Base-by-base conservation (phyloP, 2,329 filamentous ascomycete species). In the Xylariomycetidae sp. region DNA sequence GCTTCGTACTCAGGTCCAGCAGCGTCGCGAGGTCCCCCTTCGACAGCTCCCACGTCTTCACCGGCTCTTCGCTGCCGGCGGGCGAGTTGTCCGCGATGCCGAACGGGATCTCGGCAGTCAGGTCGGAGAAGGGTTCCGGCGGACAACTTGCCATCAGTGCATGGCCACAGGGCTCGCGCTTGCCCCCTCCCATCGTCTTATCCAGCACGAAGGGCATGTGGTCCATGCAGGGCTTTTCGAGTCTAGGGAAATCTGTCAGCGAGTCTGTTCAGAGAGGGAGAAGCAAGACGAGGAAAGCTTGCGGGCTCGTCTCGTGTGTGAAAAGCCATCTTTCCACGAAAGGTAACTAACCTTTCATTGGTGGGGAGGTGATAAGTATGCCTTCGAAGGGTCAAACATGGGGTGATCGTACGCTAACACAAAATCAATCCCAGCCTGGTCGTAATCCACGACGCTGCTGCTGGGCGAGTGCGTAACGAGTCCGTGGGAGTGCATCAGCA, bases 91-190 rank as follows among this genome's bases (percentile, higher is more conserved):
- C 60, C 31, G 51, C 52, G 34, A 61, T 60, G 17, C 72, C 73
- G 50, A 78, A 79, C 1, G 72, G 72, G 18, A 71, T 64, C 9
- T 73, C 65, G 25, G 60, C 47, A 32, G 63, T 64, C 38, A 72
- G 53, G 34, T 74, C 67, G 32, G 64, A 51, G 38, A 72, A 71
- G 3, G 72, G 68, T 43, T 79, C 76, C 5, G 89, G 86, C 29
- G 90, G 89, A 54, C 86, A 94, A 12, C 84, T 85, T 12, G 86
- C 85, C 90, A 96, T 96, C 46, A 96, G 68, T 4, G 86, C 89
- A 59, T 98, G 92, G 25, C 90, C 92, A 44, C 85, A 90, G 25
- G 85, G 70, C 38, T 82, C 76, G 46, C 73, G 70, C 38, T 82
- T 76, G 46, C 73, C 73, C 43, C 82, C 81, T 33, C 73, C 66